phyloP scores from a whole-genome alignment of 2,329 filamentous ascomycete genomes.

The Fusarium pseudocircinatum region DNA sequence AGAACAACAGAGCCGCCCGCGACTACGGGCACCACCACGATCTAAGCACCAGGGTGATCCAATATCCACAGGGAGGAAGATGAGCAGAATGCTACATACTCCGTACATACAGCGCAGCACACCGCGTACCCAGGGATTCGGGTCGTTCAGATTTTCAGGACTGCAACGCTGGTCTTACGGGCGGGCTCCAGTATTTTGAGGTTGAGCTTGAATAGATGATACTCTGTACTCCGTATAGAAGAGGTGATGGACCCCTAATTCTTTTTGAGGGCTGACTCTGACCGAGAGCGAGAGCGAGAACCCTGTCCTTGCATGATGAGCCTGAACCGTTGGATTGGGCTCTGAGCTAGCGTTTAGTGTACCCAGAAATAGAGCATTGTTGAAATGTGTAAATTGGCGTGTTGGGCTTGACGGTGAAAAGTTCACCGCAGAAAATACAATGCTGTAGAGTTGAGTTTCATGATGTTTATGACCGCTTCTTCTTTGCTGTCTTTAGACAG shows the following conservation, averaged over 20 bases:
- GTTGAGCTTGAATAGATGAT: background rate
- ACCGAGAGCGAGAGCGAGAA: slow-evolving; percentile 6
- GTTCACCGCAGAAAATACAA: background rate
- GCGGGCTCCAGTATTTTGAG: slow-evolving; percentile 14
- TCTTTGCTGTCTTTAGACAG: slow-evolving; percentile 12
- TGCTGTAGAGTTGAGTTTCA: background rate
- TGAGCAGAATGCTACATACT: background rate
- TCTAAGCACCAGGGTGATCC: slow-evolving; percentile 17
- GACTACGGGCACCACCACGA: slow-evolving; percentile 4
- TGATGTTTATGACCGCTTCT: background rate
- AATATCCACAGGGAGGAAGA: slow-evolving; percentile 3
- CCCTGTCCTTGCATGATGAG: slow-evolving; percentile 37
- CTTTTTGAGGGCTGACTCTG: slow-evolving; percentile 12
- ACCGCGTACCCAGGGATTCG: slow-evolving; percentile 35
- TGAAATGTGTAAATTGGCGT: background rate
- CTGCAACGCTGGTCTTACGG: slow-evolving; percentile 25
- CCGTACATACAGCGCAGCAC: slow-evolving; percentile 8
- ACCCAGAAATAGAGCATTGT: slow-evolving; percentile 15
- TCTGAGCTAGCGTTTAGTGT: slow-evolving; percentile 19
- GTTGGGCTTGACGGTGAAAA: background rate
- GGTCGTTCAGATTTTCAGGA: slow-evolving; percentile 19
- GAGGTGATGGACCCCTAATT: slow-evolving; percentile 27
- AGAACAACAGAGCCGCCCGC: slow-evolving; percentile 23
- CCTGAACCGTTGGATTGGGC: slow-evolving; percentile 42
- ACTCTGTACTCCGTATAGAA: background rate